A percentile compares a stretch with the other conserved stretches of the same genome.
Conservation (phyloP, 2,329 filamentous ascomycete genomes). For the Botrytis fabae region DNA sequence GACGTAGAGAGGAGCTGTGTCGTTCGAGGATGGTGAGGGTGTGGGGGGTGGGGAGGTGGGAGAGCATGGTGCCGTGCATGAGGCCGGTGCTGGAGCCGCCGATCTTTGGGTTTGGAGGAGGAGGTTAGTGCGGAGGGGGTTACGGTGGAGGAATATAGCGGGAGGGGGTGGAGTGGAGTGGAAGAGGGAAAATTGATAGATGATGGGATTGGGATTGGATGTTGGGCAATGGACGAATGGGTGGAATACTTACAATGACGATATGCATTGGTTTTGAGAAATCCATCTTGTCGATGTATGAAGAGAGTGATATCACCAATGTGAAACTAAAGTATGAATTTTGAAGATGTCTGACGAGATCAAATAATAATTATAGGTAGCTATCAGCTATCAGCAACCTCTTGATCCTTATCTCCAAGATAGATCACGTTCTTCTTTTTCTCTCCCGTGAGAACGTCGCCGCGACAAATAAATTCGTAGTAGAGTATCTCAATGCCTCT, state of each 20-base stretch:
- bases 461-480: background rate
- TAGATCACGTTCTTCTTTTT: background rate
- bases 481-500: background rate
- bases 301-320: background rate
- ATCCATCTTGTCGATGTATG: constrained; percentile 4
- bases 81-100: constrained; percentile 32
- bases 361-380: background rate
- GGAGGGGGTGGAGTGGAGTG: background rate
- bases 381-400: background rate
- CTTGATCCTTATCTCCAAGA: background rate
- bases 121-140: constrained; percentile 1
- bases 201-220: background rate
- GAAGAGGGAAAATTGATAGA: background rate
- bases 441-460: background rate
- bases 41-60: constrained; percentile 23
- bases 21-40: constrained; percentile 30
- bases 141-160: too few relatives aligned
- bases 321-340: background rate
- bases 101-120: constrained; percentile 10
- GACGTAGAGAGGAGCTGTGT: constrained; percentile 10
- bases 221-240: background rate
- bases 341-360: background rate
- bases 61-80: constrained; percentile 28
- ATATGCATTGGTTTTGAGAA: constrained; percentile 13
- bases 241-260: constrained; percentile 2